Conservation (phyloP, 2,329 filamentous ascomycete species). For the Trichoderma koningiopsis region DNA sequence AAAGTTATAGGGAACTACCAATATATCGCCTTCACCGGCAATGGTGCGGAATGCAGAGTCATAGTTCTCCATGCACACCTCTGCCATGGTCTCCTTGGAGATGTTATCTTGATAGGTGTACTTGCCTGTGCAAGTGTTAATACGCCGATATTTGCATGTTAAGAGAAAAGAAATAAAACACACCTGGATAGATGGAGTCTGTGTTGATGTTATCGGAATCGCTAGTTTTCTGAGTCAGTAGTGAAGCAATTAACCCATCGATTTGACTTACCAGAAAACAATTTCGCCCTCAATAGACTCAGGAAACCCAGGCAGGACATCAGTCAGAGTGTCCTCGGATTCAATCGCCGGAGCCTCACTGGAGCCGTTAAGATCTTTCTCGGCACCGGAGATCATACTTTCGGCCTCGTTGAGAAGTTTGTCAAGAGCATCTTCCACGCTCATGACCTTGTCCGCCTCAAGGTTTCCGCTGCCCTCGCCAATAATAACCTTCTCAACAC, state of each 20-base stretch:
- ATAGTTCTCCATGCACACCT: conserved; percentile 94
- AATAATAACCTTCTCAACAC: conserved; percentile 65
- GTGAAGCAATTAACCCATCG: too few species aligned
- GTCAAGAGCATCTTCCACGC: conserved; percentile 70
- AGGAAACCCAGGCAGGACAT: conserved; percentile 84
- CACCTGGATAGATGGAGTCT: conserved; percentile 81
- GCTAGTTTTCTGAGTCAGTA: background rate
- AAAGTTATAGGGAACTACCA: conserved; percentile 87
- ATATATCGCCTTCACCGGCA: conserved; percentile 72
- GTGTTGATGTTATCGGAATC: conserved; percentile 74
- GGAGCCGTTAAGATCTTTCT: background rate
- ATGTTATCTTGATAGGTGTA: conserved; percentile 92
- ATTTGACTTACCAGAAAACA: conserved; percentile 55
- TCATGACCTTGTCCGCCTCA: conserved; percentile 65
- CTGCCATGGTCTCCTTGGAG: conserved; percentile 75
- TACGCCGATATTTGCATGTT: background rate
- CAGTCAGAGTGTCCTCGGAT: conserved; percentile 22
- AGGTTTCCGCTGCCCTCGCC: conserved; percentile 71
- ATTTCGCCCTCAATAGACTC: conserved; percentile 83
- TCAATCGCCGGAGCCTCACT: background rate
- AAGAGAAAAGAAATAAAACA: background rate
- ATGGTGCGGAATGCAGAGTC: conserved; percentile 68
- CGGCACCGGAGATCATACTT: conserved; percentile 28
- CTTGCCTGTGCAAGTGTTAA: conserved; percentile 51
- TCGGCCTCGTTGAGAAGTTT: conserved; percentile 64